Conservation (phyloP, 495 filamentous ascomycete genomes). For the Aspergillus kassunensis region DNA sequence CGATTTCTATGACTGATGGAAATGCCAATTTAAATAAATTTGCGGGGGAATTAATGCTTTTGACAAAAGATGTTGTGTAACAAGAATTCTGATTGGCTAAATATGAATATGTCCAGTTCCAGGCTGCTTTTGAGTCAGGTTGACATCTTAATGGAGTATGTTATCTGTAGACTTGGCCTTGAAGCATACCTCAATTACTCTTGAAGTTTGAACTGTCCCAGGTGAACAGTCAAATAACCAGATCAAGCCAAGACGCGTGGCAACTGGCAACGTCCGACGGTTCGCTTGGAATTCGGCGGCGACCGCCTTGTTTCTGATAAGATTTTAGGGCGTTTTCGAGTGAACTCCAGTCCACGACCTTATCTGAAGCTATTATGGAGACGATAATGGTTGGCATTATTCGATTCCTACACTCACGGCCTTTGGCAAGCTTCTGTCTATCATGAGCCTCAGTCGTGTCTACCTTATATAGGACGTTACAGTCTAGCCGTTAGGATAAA, state of each 20-base stretch:
- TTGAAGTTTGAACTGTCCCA: too few relatives aligned
- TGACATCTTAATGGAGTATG: not conserved
- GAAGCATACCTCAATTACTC: too few relatives aligned
- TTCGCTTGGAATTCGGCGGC: not conserved
- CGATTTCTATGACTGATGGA: conserved; percentile 5
- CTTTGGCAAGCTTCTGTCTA: not conserved
- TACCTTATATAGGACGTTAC: not conserved
- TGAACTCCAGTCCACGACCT: not conserved
- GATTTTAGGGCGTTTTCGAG: conserved; percentile 1
- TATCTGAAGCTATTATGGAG: not conserved
- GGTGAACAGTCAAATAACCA: too few relatives aligned
- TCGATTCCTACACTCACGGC: conserved; percentile 5
- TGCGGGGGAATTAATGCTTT: not conserved
- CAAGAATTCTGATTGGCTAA: not conserved
- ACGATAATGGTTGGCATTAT: conserved; percentile 4
- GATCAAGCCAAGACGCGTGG: not conserved
- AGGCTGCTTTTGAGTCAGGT: not conserved
- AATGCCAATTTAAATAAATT: not conserved
- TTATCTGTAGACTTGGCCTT: too few relatives aligned
- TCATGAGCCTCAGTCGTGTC: not conserved
- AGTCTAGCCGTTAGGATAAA: too few relatives aligned
- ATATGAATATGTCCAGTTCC: not conserved
- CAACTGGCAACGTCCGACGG: not conserved
- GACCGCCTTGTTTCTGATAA: conserved; percentile 5
- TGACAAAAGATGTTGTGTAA: not conserved